These are phyloP conservation scores for Pogostemon cablin DNA, from an alignment of 257 asterid species.

Conservation along the genomic window DNA sequence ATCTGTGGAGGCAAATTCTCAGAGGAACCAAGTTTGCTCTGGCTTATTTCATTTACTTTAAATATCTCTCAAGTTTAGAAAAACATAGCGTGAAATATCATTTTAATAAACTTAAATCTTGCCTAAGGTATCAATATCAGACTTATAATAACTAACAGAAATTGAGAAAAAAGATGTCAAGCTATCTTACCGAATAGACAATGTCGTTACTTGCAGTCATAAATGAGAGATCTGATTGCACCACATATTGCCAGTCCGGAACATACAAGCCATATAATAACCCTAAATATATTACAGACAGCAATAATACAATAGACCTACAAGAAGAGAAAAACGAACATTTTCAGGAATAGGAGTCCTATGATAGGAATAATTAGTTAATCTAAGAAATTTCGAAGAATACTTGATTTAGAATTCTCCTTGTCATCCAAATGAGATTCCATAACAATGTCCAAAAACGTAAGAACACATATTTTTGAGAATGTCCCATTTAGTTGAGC, in stretches of 20 bases:
- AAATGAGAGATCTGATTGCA: constrained; percentile 40
- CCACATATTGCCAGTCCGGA: constrained; percentile 68
- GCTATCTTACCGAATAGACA: constrained; percentile 50
- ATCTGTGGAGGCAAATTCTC: not conserved
- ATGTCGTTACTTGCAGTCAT: constrained; percentile 36
- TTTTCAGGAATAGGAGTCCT: constrained; percentile 28
- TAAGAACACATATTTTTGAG: constrained; percentile 1
- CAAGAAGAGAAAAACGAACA: constrained; percentile 27
- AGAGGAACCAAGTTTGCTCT: not conserved
- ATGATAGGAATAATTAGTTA: not conserved
- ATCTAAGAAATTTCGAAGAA: not conserved
- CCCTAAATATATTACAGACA: constrained; percentile 58
- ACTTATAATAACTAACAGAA: constrained; percentile 7
- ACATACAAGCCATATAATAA: constrained; percentile 69
- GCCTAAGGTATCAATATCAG: constrained; percentile 6
- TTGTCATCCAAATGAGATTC: constrained; percentile 15
- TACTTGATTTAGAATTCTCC: constrained; percentile 18
- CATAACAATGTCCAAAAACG: constrained; percentile 3
- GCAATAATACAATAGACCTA: constrained; percentile 56
- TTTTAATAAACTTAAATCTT: not conserved
- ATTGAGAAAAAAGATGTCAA: constrained; percentile 9
- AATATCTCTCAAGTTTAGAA: constrained; percentile 1
- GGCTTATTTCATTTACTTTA: not conserved
- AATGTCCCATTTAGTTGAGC: not conserved
- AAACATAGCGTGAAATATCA: not conserved